phyloP scores from a whole-genome alignment of 2,329 filamentous ascomycete species.

The Cladosporium sp. region DNA sequence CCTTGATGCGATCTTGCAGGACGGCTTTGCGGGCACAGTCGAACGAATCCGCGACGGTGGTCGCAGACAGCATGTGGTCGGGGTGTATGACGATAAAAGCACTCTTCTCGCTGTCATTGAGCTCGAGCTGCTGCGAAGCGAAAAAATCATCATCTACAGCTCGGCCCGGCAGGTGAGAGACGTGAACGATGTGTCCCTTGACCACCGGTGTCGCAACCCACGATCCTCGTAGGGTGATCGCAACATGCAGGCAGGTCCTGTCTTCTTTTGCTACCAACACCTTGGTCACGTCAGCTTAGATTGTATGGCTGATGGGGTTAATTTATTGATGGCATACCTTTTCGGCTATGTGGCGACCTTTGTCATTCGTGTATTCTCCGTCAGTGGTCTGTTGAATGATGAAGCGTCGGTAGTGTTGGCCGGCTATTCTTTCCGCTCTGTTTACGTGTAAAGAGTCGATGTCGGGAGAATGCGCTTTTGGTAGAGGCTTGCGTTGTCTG shows the following conservation, averaged over 20 bases:
- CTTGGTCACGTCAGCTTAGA: conserved; percentile 40
- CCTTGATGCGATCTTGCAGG: conserved; percentile 91
- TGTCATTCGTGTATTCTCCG: conserved; percentile 62
- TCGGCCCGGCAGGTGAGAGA: conserved; percentile 60
- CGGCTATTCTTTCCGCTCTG: neutral
- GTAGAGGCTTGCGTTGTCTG: conserved; percentile 12
- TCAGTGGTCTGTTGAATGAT: conserved; percentile 71
- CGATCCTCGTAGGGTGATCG: conserved; percentile 73
- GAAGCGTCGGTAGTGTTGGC: conserved; percentile 53
- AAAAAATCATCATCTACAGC: neutral
- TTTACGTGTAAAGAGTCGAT: neutral
- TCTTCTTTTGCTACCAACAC: conserved; percentile 80
- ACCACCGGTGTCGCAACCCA: conserved; percentile 81
- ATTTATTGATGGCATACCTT: conserved; percentile 50
- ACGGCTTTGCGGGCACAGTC: conserved; percentile 86
- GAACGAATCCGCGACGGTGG: conserved; percentile 94
- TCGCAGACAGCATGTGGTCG: conserved; percentile 91
- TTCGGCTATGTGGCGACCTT: conserved; percentile 54
- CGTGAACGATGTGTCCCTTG: conserved; percentile 73
- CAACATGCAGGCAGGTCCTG: conserved; percentile 59
- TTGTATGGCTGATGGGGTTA: conserved; percentile 62
- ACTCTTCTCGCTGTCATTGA: conserved; percentile 67
- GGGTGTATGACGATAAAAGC: conserved; percentile 83
- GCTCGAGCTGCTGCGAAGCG: conserved; percentile 68
- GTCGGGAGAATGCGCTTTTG: conserved; percentile 14